phyloP scores from a whole-genome alignment of 768 basidiomycete genomes.

The Paxillus involutus region DNA sequence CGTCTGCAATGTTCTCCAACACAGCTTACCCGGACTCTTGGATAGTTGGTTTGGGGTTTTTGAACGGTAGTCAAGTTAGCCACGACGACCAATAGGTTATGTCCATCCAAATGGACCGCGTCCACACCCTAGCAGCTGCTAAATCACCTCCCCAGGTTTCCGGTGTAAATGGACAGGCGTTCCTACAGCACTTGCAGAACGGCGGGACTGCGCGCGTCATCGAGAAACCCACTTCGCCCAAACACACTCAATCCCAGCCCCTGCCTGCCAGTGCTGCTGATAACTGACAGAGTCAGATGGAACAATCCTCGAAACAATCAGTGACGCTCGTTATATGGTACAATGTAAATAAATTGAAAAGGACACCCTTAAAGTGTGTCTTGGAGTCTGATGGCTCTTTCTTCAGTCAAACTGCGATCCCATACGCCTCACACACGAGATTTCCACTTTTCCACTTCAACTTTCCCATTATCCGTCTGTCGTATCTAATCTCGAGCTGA shows the following conservation, averaged over 20 bases:
- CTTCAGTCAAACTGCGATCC: constrained; percentile 53
- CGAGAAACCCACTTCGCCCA: constrained; percentile 8
- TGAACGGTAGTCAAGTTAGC: too few relatives aligned
- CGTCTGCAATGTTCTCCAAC: too few relatives aligned
- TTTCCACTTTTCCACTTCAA: constrained; percentile 64
- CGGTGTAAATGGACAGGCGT: constrained; percentile 2
- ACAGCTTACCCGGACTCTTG: too few relatives aligned
- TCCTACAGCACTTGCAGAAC: constrained; percentile 12
- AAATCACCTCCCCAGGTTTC: constrained; percentile 9
- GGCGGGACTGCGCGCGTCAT: background rate
- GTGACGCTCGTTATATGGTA: constrained; percentile 73
- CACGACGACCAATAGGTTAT: too few relatives aligned
- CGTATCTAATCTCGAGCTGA: constrained; percentile 54
- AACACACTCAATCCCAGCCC: background rate
- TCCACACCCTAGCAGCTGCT: constrained; percentile 19
- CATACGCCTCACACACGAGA: constrained; percentile 54
- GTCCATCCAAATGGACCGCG: constrained; percentile 4
- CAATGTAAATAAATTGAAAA: constrained; percentile 40
- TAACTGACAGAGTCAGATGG: constrained; percentile 31
- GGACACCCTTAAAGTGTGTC: background rate
- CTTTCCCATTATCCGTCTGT: constrained; percentile 46
- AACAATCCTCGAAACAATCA: constrained; percentile 46
- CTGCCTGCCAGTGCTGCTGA: constrained; percentile 1
- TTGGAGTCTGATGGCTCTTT: constrained; percentile 2
- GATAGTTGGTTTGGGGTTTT: too few relatives aligned